Evolutionary conservation across 164 flowering plant genomes (phyloP).

Genomic region (Tinospora cordifolia): DNA sequence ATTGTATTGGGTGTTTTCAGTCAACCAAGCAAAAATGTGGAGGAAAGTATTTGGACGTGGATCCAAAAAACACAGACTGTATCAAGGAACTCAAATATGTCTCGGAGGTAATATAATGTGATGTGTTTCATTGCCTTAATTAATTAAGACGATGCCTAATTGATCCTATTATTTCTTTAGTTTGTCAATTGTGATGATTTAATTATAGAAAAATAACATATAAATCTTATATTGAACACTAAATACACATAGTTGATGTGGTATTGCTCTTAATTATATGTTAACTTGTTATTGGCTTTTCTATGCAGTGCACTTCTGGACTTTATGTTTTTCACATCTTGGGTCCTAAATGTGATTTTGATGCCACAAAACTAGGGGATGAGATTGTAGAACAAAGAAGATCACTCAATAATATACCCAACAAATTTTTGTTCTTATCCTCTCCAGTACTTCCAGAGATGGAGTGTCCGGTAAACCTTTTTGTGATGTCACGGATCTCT

Average conservation of each 20-base stretch:
- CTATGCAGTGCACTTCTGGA: constrained; percentile 1
- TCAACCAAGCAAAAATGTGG: constrained; percentile 26
- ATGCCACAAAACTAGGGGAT: too few relatives aligned
- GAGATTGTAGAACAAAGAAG: neutral
- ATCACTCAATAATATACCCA: neutral
- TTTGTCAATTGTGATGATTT: too few relatives aligned
- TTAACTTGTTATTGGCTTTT: neutral
- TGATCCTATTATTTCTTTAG: neutral
- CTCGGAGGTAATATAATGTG: neutral
- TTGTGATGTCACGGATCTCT: too few relatives aligned
- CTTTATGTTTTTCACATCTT: too few relatives aligned
- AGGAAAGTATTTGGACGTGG: constrained; percentile 21
- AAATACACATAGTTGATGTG: too few relatives aligned
- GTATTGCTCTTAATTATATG: neutral
- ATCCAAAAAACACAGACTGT: neutral
- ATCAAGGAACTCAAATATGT: neutral
- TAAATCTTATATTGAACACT: too few relatives aligned
- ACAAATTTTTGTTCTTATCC: neutral
- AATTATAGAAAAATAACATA: too few relatives aligned
- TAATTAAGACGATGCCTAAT: neutral
- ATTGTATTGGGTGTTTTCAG: constrained; percentile 14
- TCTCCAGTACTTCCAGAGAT: neutral
- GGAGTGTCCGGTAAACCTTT: neutral
- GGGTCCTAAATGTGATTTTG: too few relatives aligned
- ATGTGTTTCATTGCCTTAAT: neutral